Evolutionary conservation across 1,284 basidiomycete genomes (phyloP).

Genomic region (Meira nashicola): DNA sequence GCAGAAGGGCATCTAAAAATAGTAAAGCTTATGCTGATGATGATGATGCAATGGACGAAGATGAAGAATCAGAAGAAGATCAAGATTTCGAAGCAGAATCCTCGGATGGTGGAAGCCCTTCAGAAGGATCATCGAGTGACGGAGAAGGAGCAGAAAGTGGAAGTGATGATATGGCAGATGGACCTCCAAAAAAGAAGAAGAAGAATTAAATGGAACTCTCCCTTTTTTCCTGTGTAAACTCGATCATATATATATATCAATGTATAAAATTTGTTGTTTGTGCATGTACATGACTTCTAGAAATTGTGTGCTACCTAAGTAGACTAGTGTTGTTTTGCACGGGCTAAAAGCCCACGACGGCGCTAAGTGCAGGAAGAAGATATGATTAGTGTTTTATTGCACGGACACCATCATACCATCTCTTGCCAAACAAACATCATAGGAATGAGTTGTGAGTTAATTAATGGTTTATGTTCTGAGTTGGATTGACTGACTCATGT

Average conservation of each 20-base stretch:
- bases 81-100: slow-evolving; percentile 78
- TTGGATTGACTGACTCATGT: background rate
- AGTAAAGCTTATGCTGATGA: slow-evolving; percentile 18
- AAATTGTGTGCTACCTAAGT: too few relatives aligned
- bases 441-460: too few relatives aligned
- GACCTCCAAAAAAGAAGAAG: slow-evolving; percentile 39
- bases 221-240: background rate
- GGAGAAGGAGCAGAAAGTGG: slow-evolving; percentile 55
- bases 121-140: slow-evolving; percentile 55
- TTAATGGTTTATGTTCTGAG: too few relatives aligned
- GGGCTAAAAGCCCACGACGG: too few relatives aligned
- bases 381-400: too few relatives aligned
- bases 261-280: background rate
- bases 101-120: slow-evolving; percentile 38
- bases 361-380: too few relatives aligned
- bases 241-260: background rate
- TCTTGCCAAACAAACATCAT: too few relatives aligned
- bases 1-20: slow-evolving; percentile 59
- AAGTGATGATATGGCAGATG: slow-evolving; percentile 21
- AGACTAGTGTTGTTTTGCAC: too few relatives aligned
- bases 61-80: slow-evolving; percentile 57
- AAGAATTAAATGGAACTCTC: slow-evolving; percentile 17
- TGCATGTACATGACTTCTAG: too few relatives aligned
- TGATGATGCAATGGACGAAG: slow-evolving; percentile 26
- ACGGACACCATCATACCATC: too few relatives aligned